phyloP scores from a whole-genome alignment of 2,329 filamentous ascomycete species.

The Trichoderma pleuroti region DNA sequence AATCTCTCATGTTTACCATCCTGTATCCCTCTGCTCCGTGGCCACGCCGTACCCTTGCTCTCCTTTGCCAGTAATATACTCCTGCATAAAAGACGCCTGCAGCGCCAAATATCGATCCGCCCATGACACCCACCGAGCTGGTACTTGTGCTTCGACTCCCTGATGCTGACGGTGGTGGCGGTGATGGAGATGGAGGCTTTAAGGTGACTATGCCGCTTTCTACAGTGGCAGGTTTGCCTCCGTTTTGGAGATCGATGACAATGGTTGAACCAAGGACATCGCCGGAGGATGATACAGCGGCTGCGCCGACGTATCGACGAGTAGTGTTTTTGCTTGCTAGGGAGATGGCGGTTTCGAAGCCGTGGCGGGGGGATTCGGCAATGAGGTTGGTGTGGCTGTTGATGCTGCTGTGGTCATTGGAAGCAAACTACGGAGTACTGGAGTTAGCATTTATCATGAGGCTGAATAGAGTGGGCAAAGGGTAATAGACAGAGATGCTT shows the following conservation, averaged over 20 bases:
- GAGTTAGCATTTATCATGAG: neutral
- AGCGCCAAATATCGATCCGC: neutral
- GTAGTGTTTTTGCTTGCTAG: neutral
- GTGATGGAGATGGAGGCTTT: neutral
- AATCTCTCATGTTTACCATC: constrained; percentile 1
- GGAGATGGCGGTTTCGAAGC: neutral
- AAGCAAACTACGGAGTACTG: neutral
- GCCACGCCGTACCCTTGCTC: neutral
- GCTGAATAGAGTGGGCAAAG: too few relatives aligned
- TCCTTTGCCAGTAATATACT: neutral
- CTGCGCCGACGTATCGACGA: neutral
- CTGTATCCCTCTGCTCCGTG: neutral
- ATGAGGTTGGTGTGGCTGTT: neutral
- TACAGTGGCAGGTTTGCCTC: neutral
- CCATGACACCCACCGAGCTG: neutral
- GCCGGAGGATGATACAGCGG: neutral
- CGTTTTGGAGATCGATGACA: neutral
- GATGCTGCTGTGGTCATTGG: neutral
- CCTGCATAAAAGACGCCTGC: neutral
- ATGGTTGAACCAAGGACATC: neutral
- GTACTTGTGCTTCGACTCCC: neutral
- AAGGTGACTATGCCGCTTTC: neutral
- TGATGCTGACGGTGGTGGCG: neutral
- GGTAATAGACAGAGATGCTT: neutral
- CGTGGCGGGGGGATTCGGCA: neutral